Percentiles rank a stretch among this genome's conserved stretches.
Conservation (phyloP, 2,329 filamentous ascomycete species). For the Penicillium sp. region DNA sequence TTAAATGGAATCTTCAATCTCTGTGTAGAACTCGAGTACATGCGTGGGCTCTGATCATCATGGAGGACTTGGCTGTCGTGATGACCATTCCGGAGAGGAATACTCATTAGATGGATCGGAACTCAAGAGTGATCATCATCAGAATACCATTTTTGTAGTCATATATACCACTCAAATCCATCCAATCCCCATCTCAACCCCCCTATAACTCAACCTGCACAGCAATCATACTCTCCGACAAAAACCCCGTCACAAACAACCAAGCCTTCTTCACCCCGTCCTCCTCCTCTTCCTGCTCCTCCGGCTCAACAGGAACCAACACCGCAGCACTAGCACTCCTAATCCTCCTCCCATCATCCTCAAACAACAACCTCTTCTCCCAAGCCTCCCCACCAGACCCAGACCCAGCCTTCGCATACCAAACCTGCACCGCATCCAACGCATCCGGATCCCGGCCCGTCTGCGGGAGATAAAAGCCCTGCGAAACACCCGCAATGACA, state of each 20-base stretch:
- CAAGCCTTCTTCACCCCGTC: conserved; percentile 55
- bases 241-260: conserved; percentile 65
- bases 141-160: too few relatives aligned
- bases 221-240: conserved; percentile 57
- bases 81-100: too few relatives aligned
- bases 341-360: conserved; percentile 62
- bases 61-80: too few relatives aligned
- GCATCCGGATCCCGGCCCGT: conserved; percentile 43
- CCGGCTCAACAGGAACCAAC: conserved; percentile 60
- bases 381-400: conserved; percentile 36
- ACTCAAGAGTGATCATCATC: too few relatives aligned
- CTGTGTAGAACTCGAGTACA: too few relatives aligned
- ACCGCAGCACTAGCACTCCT: conserved; percentile 60
- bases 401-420: conserved; percentile 42
- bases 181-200: neutral
- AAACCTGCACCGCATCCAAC: conserved; percentile 56
- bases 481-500: conserved; percentile 57
- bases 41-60: too few relatives aligned
- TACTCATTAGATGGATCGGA: too few relatives aligned
- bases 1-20: neutral
- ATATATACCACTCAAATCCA: too few relatives aligned
- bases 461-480: conserved; percentile 46
- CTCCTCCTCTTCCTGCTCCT: conserved; percentile 41
- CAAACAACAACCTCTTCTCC: conserved; percentile 59
- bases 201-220: conserved; percentile 58